Base-by-base conservation (phyloP, 768 basidiomycete genomes). In the Xanthoconium purpureum region DNA sequence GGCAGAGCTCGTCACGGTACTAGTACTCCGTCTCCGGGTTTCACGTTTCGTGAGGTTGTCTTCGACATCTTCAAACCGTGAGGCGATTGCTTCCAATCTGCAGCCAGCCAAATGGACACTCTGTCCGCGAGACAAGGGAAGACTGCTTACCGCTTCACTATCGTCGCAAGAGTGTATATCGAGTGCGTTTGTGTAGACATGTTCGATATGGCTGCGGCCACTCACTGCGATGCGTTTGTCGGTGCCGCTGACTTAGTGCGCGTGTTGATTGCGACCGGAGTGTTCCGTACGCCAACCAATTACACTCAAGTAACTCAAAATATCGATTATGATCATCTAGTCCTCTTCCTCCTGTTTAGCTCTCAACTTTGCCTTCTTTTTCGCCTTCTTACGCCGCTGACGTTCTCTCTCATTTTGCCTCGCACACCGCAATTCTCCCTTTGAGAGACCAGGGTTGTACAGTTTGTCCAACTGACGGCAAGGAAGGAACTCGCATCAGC, bases 1-100 rank as follows among this genome's bases (percentile, higher is more conserved):
- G 10, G 52, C 51, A 39, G 58, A 56, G 47, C 66, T 72, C 35
- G 66, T 66, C 35, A 72, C 63, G 13, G 70, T 73, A 54, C 70
- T 73, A 15, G 63, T 62, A 14, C 70, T 71, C 53, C 58, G 71
- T 59, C 63, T 72, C 17, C 63, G 54, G 24, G 55, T 50, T 30
- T 64, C 67, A 51, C 58, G 51, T 54, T 39, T 69, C 66, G 58
- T 43, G 24, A 24, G 24, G 24, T 24, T 24, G 39, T 80, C 77
- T 70, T 98, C 97, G 44, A 99, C 77, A 67, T 99, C 97, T 73
- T 99, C 97, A 36, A 99, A 83, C 35, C 97, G 84, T 43, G 90
- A 91, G 7, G 93, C 94, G 10, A 94, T 91, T 28, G 97, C 97
- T 78, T 95, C 90, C 49, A 94, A 82, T 61, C 94, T 94, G 66